These are phyloP conservation scores for Termitomyces sp. DNA, from an alignment of 768 basidiomycete genomes.

Conservation along the genomic window DNA sequence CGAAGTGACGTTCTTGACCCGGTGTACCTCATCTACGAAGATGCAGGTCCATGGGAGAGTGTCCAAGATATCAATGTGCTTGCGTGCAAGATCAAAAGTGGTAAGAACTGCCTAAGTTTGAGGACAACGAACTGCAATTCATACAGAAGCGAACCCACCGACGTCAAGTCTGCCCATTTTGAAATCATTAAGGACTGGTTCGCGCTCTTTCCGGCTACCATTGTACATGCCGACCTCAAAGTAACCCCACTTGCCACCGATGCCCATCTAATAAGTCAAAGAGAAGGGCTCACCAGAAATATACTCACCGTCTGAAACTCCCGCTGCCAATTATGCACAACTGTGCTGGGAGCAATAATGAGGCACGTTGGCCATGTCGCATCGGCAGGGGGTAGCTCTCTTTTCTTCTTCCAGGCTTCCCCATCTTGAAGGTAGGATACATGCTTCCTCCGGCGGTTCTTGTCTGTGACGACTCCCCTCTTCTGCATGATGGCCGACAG, in stretches of 20 bases:
- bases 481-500: conserved; percentile 92
- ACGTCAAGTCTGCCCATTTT: conserved; percentile 80
- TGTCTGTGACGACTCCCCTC: conserved; percentile 55
- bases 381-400: conserved; percentile 59
- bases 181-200: conserved; percentile 61
- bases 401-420: conserved; percentile 42
- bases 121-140: neutral
- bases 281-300: neutral
- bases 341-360: conserved; percentile 81
- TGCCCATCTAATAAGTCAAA: neutral
- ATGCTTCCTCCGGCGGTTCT: conserved; percentile 57
- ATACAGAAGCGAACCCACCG: conserved; percentile 38
- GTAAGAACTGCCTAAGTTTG: conserved; percentile 56
- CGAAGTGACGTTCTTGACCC: conserved; percentile 73
- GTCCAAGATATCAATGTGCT: conserved; percentile 64
- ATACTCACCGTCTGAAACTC: conserved; percentile 71
- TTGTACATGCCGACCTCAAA: conserved; percentile 80
- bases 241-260: conserved; percentile 74
- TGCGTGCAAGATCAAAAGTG: conserved; percentile 69
- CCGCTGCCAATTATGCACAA: conserved; percentile 84
- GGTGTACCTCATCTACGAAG: conserved; percentile 87
- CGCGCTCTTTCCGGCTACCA: conserved; percentile 45
- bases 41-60: conserved; percentile 67
- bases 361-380: conserved; percentile 81
- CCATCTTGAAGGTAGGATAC: conserved; percentile 64